phyloP scores from a whole-genome alignment of 2,329 filamentous ascomycete genomes.

The Drechslera avenae region DNA sequence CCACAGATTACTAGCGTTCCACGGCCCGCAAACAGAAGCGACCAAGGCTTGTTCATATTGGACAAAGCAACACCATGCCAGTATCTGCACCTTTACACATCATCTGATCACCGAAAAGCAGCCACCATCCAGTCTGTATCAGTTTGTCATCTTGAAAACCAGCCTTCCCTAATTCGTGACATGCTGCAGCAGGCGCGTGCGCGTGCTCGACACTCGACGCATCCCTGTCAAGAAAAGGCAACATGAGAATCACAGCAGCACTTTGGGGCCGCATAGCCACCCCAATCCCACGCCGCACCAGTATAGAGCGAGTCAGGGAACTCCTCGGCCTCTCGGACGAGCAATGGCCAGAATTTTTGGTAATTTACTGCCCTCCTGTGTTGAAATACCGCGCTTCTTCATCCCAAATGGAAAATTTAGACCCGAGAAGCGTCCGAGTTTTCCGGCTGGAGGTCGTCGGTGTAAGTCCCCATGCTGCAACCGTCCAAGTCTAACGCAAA shows the following conservation, averaged over 20 bases:
- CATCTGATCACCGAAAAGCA: no score
- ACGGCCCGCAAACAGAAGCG: no score
- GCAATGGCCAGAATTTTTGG: slow-evolving; percentile 10
- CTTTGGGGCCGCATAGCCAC: background rate
- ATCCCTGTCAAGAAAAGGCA: background rate
- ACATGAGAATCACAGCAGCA: slow-evolving; percentile 6
- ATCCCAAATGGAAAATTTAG: no score
- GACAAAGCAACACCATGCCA: no score
- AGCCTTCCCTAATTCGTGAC: background rate
- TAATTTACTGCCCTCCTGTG: background rate
- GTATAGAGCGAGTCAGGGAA: background rate
- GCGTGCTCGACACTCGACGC: background rate
- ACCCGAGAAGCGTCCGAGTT: no score
- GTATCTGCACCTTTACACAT: no score
- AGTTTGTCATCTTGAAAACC: background rate
- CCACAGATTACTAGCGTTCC: background rate
- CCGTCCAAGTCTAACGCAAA: background rate
- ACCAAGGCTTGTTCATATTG: no score
- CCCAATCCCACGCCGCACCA: slow-evolving; percentile 1
- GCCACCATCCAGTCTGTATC: no score
- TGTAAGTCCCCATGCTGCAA: background rate
- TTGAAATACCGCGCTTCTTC: no score
- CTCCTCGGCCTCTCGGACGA: slow-evolving; percentile 4
- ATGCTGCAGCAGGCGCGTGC: background rate
- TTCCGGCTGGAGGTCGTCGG: background rate